Conservation (phyloP, 345 rosid genomes). For the Salix caprea region DNA sequence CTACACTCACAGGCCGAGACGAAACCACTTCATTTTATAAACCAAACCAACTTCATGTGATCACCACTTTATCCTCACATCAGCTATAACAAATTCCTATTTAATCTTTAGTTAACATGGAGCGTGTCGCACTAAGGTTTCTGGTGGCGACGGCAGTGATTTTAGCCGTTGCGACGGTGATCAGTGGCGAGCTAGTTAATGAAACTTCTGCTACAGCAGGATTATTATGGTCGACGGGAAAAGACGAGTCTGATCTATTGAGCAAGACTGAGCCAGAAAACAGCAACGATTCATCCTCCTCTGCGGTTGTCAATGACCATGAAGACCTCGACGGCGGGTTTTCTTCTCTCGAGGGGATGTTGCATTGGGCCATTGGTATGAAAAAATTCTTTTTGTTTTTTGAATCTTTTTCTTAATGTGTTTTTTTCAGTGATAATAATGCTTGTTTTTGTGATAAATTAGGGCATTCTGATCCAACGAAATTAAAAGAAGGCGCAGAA, state of each 20-base stretch:
- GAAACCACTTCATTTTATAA: neutral
- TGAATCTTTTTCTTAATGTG: neutral
- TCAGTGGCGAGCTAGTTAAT: conserved; percentile 37
- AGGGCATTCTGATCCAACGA: conserved; percentile 89
- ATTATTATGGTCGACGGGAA: conserved; percentile 58
- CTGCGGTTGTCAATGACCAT: conserved; percentile 35
- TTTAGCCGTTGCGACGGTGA: conserved; percentile 2
- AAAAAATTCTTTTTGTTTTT: neutral
- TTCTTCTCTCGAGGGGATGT: conserved; percentile 84
- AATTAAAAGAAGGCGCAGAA: conserved; percentile 68
- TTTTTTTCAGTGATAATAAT: neutral
- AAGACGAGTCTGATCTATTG: conserved; percentile 57
- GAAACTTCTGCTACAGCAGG: conserved; percentile 36
- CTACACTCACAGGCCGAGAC: neutral
- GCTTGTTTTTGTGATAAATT: conserved; percentile 2
- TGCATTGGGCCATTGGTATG: conserved; percentile 91
- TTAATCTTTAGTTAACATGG: neutral
- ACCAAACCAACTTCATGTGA: neutral
- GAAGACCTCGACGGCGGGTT: conserved; percentile 82
- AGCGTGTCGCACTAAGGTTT: neutral
- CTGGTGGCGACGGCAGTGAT: conserved; percentile 7
- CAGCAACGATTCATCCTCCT: conserved; percentile 31
- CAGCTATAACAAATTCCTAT: neutral
- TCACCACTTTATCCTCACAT: neutral
- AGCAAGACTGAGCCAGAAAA: conserved; percentile 37